Base-by-base conservation (phyloP, 495 filamentous ascomycete species). In the Penicillium angulare region DNA sequence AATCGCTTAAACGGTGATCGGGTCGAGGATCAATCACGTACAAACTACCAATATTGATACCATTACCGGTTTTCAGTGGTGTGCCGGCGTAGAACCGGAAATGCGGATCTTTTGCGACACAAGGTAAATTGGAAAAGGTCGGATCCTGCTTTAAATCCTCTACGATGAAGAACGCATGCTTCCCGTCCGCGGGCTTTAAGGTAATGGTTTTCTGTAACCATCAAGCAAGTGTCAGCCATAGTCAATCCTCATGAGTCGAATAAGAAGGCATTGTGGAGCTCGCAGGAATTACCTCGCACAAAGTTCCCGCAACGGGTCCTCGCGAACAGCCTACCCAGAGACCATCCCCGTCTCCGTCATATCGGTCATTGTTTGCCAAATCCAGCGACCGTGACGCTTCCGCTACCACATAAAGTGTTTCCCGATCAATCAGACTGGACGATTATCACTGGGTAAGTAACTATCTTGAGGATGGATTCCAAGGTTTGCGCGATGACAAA, bases 351-450 rank as follows among this genome's bases (percentile, higher is more conserved):
- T 60, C 61, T 12, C 57, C 64, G 20, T 66, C 64, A 47, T 60
- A 63, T 20, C 59, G 53, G 9, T 47, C 45, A 43, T 49, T 69
- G 40, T 76, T 62, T 3, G 55, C 50, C 5, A 80, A 54, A 39
- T 68, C 60, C 7, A 79, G 47, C 5, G 74, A 76, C 53, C 68
- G 75, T 12, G 77, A 75, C 16, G 67, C 59, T 49, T 80, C 77
- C 9, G 75, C 75, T 38, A 78, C 62, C 33, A 77, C 75, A 45
- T 79, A 78, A 47, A 79, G 77, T 13, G 63, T 76, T 29, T 63
- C 50, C 5, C 51, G 53, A 40, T 54, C 53, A 1, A 63, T 53
- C 27, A 63, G 32, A 16, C 60, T 59, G 23, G 3, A 32, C 13
- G 2, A 10, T 22, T 21, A 44, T 26, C 42, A n/a, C 6, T 5